A percentile compares a stretch with the other conserved stretches of the same genome.
Evolutionary conservation across 2,329 filamentous ascomycete genomes (phyloP).

Genomic region (Botryosphaeria dothidea): DNA sequence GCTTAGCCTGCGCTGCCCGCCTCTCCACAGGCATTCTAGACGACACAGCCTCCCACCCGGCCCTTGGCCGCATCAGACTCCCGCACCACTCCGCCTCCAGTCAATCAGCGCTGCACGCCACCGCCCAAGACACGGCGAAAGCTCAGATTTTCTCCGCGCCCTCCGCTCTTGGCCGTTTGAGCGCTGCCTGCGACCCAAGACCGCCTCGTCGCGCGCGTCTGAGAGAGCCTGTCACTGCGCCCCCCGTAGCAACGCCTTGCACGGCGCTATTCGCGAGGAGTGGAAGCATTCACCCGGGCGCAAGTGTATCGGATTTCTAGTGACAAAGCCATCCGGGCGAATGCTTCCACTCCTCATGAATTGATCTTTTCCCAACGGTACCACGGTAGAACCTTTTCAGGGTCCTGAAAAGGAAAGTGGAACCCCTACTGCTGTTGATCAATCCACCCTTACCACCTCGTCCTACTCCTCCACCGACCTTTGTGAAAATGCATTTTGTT

Average conservation of each 20-base stretch:
- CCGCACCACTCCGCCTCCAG: neutral
- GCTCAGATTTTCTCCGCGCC: slow-evolving; percentile 3
- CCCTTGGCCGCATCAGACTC: slow-evolving; percentile 5
- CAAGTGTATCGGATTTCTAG: too few relatives aligned
- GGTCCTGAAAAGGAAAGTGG: too few relatives aligned
- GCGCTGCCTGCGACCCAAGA: neutral
- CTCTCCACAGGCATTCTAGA: slow-evolving; percentile 2
- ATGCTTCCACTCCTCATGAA: too few relatives aligned
- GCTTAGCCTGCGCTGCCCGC: neutral
- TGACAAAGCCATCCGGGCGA: too few relatives aligned
- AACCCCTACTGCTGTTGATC: too few relatives aligned
- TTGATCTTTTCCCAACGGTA: too few relatives aligned
- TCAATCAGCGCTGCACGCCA: neutral
- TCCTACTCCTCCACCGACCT: too few relatives aligned
- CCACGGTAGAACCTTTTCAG: too few relatives aligned
- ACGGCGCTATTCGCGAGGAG: too few relatives aligned
- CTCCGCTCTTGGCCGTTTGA: slow-evolving; percentile 9
- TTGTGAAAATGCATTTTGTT: too few relatives aligned
- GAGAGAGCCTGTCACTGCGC: slow-evolving; percentile 2
- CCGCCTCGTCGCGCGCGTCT: neutral
- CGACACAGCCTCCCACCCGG: neutral
- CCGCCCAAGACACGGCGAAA: neutral
- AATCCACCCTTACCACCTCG: too few relatives aligned
- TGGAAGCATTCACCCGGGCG: too few relatives aligned
- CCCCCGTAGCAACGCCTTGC: neutral